These are phyloP conservation scores for Diutina rugosa DNA, from an alignment of 1,139 yeast species.

Conservation along the genomic window DNA sequence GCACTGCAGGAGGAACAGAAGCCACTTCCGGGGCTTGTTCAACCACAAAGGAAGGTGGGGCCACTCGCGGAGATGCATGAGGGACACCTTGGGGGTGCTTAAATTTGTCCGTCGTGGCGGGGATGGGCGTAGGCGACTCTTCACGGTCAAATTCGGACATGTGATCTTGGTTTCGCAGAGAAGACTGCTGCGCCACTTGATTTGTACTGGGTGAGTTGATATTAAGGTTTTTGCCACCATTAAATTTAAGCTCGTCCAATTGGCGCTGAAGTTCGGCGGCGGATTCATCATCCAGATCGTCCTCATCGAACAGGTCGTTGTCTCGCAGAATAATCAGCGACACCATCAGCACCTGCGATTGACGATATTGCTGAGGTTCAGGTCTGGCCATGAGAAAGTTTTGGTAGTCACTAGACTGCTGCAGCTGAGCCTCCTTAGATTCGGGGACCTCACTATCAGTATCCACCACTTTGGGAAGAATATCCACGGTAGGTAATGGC, in stretches of 20 bases:
- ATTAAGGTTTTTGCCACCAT: background rate
- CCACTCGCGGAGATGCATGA: background rate
- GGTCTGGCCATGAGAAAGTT: background rate
- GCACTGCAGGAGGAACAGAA: background rate
- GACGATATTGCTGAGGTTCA: background rate
- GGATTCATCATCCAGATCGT: background rate
- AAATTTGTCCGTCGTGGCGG: background rate
- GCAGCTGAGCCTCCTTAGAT: background rate
- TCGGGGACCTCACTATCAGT: background rate
- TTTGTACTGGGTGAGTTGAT: background rate
- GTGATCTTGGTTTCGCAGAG: background rate
- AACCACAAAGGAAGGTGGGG: background rate
- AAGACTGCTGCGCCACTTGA: background rate
- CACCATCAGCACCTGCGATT: conserved; percentile 1
- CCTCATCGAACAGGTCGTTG: background rate
- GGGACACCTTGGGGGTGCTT: background rate
- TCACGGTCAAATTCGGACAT: background rate
- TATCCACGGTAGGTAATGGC: background rate
- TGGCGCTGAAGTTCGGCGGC: background rate
- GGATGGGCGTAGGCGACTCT: background rate
- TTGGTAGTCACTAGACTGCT: background rate
- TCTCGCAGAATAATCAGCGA: conserved; percentile 1
- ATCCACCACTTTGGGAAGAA: background rate
- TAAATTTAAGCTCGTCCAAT: background rate
- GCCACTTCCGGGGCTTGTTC: background rate